Base-by-base conservation (phyloP, 331 rosid species). In the Prunus yedoensis region DNA sequence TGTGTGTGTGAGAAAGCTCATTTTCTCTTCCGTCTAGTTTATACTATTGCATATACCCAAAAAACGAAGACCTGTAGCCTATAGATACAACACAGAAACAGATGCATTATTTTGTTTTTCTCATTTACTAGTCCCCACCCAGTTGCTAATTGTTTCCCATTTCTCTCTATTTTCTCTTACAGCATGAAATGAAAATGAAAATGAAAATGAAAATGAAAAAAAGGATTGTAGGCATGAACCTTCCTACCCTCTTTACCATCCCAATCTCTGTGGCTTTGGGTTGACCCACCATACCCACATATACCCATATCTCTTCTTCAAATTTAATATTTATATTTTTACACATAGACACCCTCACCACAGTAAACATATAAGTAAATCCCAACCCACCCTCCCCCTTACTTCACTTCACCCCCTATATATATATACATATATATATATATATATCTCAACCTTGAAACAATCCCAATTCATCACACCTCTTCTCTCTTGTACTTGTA, bases 201-300 rank as follows among this genome's bases (percentile, higher is more conserved):
- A 11, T 47, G 3, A 47, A 11, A 47, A 10, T 25, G 2, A 45
- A 10, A 3, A 11, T 47, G 3, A 3, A 3, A 47, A 10, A 47
- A 14, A 47, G n/a, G 52, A 47, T 10, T 10, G 52, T 13, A 52
- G 57, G 9, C 27, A 86, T 86, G 97, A 91, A 93, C 87, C 97
- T 88, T 91, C 97, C 91, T 76, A 70, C n/a, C 75, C 80, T 77
- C 62, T 89, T 85, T 74, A 68, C 87, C 79, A 67, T 32, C 67
- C 80, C 68, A 45, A 71, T 80, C 49, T 6, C 79, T 51, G 17
- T 17, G 72, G 82, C 79, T 88, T 47, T 57, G 84, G 80, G 88
- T 89, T 89, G 96, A 88, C 97, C 91, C 96, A 86, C 91, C 85
- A 74, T 74, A 67, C 85, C 79, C 85, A 76, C 78, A 76, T 78